Evolutionary conservation across 345 rosid genomes (phyloP).

Genomic region (Eucalyptus erythrocorys): DNA sequence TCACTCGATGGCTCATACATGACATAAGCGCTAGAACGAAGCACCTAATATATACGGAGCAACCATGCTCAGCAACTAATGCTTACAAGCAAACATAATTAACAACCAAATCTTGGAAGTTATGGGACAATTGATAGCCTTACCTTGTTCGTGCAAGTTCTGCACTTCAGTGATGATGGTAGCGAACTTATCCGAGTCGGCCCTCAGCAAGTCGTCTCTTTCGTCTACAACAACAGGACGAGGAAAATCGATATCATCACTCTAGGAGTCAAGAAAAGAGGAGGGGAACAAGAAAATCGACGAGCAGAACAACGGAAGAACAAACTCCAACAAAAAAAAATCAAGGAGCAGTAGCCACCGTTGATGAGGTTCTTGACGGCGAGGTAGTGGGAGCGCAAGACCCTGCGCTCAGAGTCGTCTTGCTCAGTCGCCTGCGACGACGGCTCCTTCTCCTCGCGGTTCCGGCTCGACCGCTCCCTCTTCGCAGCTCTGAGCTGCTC

Average conservation of each 20-base stretch:
- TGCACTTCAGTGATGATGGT: constrained; percentile 53
- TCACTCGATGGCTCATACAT: neutral
- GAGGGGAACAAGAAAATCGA: neutral
- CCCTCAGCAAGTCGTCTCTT: constrained; percentile 52
- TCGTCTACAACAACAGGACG: constrained; percentile 25
- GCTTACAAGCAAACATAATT: neutral
- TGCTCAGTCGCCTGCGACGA: neutral
- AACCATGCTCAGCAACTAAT: neutral
- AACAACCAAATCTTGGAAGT: neutral
- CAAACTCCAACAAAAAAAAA: neutral
- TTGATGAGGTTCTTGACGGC: constrained; percentile 38
- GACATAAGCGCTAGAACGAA: neutral
- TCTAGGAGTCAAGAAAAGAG: neutral
- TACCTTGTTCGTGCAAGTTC: constrained; percentile 56
- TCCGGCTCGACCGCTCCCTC: neutral
- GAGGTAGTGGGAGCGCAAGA: constrained; percentile 69
- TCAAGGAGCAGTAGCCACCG: constrained; percentile 8
- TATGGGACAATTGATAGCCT: neutral
- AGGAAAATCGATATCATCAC: neutral
- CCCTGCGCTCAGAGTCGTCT: constrained; percentile 31
- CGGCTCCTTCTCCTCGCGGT: neutral
- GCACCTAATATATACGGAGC: neutral
- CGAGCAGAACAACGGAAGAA: neutral
- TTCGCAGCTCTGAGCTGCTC: constrained; percentile 3
- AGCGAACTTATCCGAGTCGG: constrained; percentile 51